Evolutionary conservation across 139 green algal genomes (phyloP), one percentile per base, ranked within the genome.

Genomic region (Monoraphidium neglectum): DNA sequence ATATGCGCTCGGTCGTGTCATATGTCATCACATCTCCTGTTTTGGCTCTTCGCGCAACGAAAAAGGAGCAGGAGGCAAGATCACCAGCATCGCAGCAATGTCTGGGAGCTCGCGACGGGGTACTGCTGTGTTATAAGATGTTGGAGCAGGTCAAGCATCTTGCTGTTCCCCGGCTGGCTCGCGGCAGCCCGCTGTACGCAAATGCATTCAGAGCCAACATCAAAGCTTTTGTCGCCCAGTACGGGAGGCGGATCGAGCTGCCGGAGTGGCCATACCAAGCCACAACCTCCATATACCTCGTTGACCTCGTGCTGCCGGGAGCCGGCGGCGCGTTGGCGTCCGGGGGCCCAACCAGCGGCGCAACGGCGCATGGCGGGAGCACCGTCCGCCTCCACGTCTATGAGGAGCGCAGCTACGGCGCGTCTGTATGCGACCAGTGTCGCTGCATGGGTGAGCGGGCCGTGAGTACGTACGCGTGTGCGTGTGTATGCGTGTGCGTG

Each of bases 401-500:
- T 40, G 83, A 91, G 76, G 88, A 93, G 71, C 68, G 77, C 23
- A 56, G 84, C 8, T 47, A 84, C 28, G 24, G 83, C 68, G 83
- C 69, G 26, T 32, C 43, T 46, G 82, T 84, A 16, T 97, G 93
- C 72, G 93, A 97, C 69, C 84, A 90, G 49, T 97, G 93, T 74
- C 80, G 93, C 13, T 94, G 93, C 61, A 94, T 96, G 76, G 93
- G 92, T 97, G 76, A 78, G 87, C 40, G 16, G n/a, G 36, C 21
- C 4, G 35, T 1, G 8, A 33, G 23, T 15, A 47, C 63, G 8
- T 3, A 33, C 6, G 74, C 23, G 6, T 32, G 47, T 47, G 26
- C 33, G 68, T 24, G 4, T 49, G 8, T 15, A 15, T 3, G 18
- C 51, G 32, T 30, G 16, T 38, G 32, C 4, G 30, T 46, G 70